Evolutionary conservation across 306 rosid species (phyloP), one percentile per base, ranked within the genome.

Genomic region (Begonia fuchsioides): DNA sequence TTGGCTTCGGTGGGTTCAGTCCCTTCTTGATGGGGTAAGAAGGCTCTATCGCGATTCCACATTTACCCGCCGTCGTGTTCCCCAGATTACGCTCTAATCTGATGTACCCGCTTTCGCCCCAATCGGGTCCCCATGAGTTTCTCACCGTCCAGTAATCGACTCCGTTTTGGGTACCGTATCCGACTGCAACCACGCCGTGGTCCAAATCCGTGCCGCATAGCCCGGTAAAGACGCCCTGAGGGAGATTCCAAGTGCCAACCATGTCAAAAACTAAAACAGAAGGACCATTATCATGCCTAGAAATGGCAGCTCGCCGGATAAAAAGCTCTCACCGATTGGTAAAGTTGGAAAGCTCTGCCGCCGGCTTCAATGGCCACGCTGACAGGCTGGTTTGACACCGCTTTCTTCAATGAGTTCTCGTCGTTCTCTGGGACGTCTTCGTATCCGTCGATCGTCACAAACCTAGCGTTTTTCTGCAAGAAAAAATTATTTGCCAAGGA

Each of bases 351-450:
- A 47, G 15, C 50, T 17, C 15, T 47, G 10, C 50, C 50, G 17
- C 50, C 50, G 17, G 50, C 50, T 47, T 47, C 50, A 47, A 47
- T 47, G 50, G 50, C 50, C 10, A 47, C 17, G 17, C 17, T 15
- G 5, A 47, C 50, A 12, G 50, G 50, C 18, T 47, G 50, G 17
- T 47, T 47, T 5, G 50, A 15, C 14, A 47, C 50, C 1, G 50
- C 50, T 26, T 47, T 47, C 17, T 13, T 13, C 17, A 47, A 47
- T n/a, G 50, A 13, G 6, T 47, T 47, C 18, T 47, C 50, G 10
- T 47, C 17, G 18, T 47, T 47, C 17, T 12, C 50, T 3, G 50
- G 50, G 9, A 47, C 50, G 16, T 47, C 50, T 13, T 47, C 50
- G 17, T 47, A 47, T 2, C 17, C 50, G 50, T 47, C 50, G 10